Percentiles rank a stretch among this genome's conserved stretches.
These are phyloP conservation scores for Ailanthus altissimus DNA, from an alignment of 345 rosid species.

Conservation along the genomic window DNA sequence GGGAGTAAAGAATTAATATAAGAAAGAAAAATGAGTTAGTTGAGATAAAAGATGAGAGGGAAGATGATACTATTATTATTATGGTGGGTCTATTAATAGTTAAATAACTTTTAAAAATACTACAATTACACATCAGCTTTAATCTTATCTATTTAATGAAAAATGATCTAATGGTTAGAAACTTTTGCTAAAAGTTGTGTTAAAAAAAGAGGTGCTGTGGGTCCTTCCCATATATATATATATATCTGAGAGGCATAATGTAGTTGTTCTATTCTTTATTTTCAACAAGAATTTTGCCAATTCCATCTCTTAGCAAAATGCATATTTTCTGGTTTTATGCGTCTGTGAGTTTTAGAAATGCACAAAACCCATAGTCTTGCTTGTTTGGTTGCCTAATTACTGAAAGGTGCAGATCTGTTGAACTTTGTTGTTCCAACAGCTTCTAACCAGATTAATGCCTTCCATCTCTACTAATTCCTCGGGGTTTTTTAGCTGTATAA, in stretches of 20 bases:
- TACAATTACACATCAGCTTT: too few relatives aligned
- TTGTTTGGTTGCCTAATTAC: background rate
- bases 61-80: too few relatives aligned
- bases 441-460: background rate
- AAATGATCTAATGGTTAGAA: too few relatives aligned
- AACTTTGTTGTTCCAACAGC: background rate
- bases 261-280: background rate
- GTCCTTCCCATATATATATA: too few relatives aligned
- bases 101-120: too few relatives aligned
- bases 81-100: too few relatives aligned
- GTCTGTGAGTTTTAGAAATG: background rate
- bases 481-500: background rate
- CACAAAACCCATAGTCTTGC: background rate
- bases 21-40: too few relatives aligned
- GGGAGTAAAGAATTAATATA: too few relatives aligned
- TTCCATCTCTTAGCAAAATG: background rate
- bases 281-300: slow-evolving; percentile 4
- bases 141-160: too few relatives aligned
- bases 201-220: too few relatives aligned
- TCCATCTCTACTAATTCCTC: background rate
- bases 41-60: too few relatives aligned
- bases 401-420: background rate
- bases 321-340: background rate
- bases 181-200: too few relatives aligned
- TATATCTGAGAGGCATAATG: background rate